Evolutionary conservation across 129 eudicot genomes (phyloP).

Genomic region (Rutidosis leptorrhynchoides): DNA sequence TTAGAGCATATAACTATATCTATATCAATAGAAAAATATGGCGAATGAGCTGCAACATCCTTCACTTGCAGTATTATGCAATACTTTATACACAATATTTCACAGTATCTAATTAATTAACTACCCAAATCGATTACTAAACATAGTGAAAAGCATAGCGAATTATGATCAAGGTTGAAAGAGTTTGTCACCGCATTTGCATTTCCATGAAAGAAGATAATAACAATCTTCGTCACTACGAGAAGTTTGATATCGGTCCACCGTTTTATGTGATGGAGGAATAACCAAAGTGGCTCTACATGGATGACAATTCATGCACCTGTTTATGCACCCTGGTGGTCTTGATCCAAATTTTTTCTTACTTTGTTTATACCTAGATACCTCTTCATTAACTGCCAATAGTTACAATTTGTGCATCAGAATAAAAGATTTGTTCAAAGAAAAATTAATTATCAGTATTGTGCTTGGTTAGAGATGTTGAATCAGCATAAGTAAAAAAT

Average conservation of each 20-base stretch:
- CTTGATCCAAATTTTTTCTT: constrained; percentile 58
- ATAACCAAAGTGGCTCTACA: constrained; percentile 63
- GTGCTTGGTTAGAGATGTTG: too few species aligned
- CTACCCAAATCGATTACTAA: constrained; percentile 17
- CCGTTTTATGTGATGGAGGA: constrained; percentile 49
- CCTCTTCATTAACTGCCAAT: constrained; percentile 21
- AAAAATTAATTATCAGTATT: neutral
- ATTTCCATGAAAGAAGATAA: constrained; percentile 93
- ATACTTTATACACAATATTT: constrained; percentile 28
- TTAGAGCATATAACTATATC: constrained; percentile 10
- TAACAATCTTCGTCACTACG: constrained; percentile 66
- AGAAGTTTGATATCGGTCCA: constrained; percentile 25
- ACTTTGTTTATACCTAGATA: constrained; percentile 18
- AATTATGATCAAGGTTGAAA: constrained; percentile 60
- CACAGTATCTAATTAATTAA: constrained; percentile 6
- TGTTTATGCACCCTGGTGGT: constrained; percentile 69
- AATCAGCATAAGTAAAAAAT: too few species aligned
- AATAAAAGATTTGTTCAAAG: neutral
- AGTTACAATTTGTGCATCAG: neutral
- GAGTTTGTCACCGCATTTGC: constrained; percentile 81
- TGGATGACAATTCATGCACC: constrained; percentile 69
- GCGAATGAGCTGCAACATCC: constrained; percentile 9
- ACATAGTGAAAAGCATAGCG: too few species aligned
- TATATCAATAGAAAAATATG: constrained; percentile 19
- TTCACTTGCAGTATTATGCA: constrained; percentile 15